Percentiles rank a stretch among this genome's conserved stretches.
Evolutionary conservation across 2,329 filamentous ascomycete species (phyloP).

Genomic region (Calonectria pteridis): DNA sequence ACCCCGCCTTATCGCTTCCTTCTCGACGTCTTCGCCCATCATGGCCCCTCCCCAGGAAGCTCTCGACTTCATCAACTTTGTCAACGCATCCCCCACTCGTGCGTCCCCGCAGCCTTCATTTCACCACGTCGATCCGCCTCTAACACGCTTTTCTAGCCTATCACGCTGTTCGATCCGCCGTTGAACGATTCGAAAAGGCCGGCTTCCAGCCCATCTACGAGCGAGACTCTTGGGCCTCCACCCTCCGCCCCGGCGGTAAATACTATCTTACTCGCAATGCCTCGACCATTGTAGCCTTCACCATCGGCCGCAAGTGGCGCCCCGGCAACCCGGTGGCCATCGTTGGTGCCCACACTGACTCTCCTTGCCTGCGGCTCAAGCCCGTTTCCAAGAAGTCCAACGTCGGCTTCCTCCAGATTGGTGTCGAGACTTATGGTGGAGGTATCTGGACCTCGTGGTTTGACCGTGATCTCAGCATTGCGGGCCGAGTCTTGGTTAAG

Average conservation of each 20-base stretch:
- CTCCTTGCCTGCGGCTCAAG: slow-evolving; percentile 91
- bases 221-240: slow-evolving; percentile 87
- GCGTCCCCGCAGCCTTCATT: slow-evolving; percentile 48
- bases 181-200: slow-evolving; percentile 80
- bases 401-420: slow-evolving; percentile 92
- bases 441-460: slow-evolving; percentile 99
- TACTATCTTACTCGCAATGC: slow-evolving; percentile 96
- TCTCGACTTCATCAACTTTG: slow-evolving; percentile 90
- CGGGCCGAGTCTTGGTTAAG: slow-evolving; percentile 87
- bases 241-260: slow-evolving; percentile 87
- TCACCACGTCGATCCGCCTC: not conserved
- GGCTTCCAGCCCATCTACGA: slow-evolving; percentile 93
- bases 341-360: slow-evolving; percentile 97
- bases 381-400: slow-evolving; percentile 90
- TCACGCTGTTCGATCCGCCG: slow-evolving; percentile 88
- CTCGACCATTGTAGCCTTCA: slow-evolving; percentile 93
- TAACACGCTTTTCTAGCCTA: slow-evolving; percentile 74
- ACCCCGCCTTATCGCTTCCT: slow-evolving; percentile 25
- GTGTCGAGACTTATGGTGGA: slow-evolving; percentile 96
- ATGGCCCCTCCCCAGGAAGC: slow-evolving; percentile 71
- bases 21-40: slow-evolving; percentile 49
- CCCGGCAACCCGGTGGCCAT: slow-evolving; percentile 92
- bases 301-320: slow-evolving; percentile 90
- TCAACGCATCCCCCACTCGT: slow-evolving; percentile 96
- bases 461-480: slow-evolving; percentile 91